Evolutionary conservation across 2,329 filamentous ascomycete genomes (phyloP).

Genomic region (Colletotrichum echinochloae): DNA sequence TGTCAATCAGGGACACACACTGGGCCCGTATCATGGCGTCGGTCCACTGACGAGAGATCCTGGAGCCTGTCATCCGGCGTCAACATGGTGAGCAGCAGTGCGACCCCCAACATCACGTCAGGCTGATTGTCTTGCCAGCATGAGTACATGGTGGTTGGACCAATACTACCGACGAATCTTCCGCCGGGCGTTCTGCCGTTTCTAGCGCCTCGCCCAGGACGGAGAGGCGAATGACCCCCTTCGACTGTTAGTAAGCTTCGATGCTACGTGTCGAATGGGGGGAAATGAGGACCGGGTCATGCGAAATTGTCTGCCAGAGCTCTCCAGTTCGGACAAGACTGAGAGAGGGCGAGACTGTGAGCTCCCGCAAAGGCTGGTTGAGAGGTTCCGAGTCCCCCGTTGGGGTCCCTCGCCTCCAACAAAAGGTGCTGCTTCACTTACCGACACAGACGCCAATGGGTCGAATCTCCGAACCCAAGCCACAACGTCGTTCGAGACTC

Average conservation of each 20-base stretch:
- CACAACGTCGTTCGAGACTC: slow-evolving; percentile 28
- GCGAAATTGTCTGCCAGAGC: slow-evolving; percentile 12
- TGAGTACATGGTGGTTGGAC: slow-evolving; percentile 17
- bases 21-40: slow-evolving; percentile 3
- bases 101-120: slow-evolving; percentile 38
- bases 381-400: not conserved
- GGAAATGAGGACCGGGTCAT: slow-evolving; percentile 27
- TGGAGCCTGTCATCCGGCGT: slow-evolving; percentile 25
- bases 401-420: not conserved
- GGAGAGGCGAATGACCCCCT: not conserved
- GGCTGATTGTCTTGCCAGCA: not conserved
- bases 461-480: slow-evolving; percentile 33
- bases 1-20: slow-evolving; percentile 15
- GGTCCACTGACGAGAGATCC: slow-evolving; percentile 25
- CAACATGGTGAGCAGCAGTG: slow-evolving; percentile 8
- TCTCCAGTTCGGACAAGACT: not conserved
- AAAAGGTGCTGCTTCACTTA: not conserved
- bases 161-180: slow-evolving; percentile 31
- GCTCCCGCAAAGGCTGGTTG: no score
- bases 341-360: not conserved
- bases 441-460: slow-evolving; percentile 6
- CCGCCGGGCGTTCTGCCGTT: slow-evolving; percentile 13
- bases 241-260: not conserved
- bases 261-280: not conserved
- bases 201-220: not conserved